phyloP scores from a whole-genome alignment of 106 monocot genomes.

The Allium sativum region DNA sequence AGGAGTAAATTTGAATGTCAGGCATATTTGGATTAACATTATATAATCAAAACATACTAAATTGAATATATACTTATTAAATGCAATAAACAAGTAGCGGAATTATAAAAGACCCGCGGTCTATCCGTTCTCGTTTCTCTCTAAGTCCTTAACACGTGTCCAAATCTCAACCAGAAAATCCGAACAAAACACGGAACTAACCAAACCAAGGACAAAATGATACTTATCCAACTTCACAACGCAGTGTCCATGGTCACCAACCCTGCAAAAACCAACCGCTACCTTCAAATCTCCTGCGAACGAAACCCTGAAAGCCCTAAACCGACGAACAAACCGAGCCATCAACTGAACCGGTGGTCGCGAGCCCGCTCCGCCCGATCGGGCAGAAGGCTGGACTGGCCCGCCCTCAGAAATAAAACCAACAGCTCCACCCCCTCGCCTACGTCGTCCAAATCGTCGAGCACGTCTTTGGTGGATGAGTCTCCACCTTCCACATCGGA shows the following conservation, averaged over 20 bases:
- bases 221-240: background rate
- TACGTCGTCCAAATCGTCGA: background rate
- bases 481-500: conserved; percentile 3
- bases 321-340: conserved; percentile 10
- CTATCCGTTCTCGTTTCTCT: too few species aligned
- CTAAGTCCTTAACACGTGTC: too few species aligned
- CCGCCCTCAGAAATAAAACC: conserved; percentile 8
- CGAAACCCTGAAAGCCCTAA: background rate
- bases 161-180: too few species aligned
- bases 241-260: background rate
- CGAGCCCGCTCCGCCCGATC: conserved; percentile 53
- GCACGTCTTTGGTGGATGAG: background rate
- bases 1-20: too few species aligned
- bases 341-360: conserved; percentile 71
- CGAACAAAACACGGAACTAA: too few species aligned
- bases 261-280: background rate
- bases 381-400: conserved; percentile 37
- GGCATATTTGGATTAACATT: too few species aligned
- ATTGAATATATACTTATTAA: too few species aligned
- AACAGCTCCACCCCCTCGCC: background rate
- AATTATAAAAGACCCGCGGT: too few species aligned
- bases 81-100: too few species aligned
- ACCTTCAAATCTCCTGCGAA: background rate
- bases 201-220: too few species aligned
- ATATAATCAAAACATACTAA: too few species aligned